Evolutionary conservation across 208 protist species (phyloP).

Genomic region (Trypanosoma avium): DNA sequence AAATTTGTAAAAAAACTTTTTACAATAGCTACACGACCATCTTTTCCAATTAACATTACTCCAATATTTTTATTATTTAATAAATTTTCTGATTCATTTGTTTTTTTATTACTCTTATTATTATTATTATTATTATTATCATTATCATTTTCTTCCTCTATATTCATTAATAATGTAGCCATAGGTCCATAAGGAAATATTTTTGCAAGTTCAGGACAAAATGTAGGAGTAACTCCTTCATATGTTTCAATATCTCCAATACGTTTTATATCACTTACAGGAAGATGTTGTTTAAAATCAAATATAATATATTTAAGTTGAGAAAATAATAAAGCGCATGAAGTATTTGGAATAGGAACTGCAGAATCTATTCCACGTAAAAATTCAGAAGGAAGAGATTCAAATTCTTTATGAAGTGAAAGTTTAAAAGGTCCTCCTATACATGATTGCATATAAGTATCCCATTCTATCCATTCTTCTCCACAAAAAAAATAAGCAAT

Average conservation of each 20-base stretch:
- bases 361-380: constrained; percentile 37
- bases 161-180: constrained; percentile 18
- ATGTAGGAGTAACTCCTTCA: constrained; percentile 14
- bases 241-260: constrained; percentile 3
- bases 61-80: constrained; percentile 1
- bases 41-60: constrained; percentile 28
- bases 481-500: constrained; percentile 48
- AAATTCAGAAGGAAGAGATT: constrained; percentile 48
- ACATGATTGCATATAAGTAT: constrained; percentile 32
- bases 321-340: constrained; percentile 61
- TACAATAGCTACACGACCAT: constrained; percentile 24
- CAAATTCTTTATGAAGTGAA: constrained; percentile 29
- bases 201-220: constrained; percentile 7
- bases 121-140: neutral
- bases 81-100: neutral
- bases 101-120: neutral
- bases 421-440: constrained; percentile 39
- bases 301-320: constrained; percentile 59
- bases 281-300: constrained; percentile 28
- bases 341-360: constrained; percentile 40
- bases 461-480: constrained; percentile 45
- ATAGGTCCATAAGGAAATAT: constrained; percentile 37
- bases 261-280: constrained; percentile 18
- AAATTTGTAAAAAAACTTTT: too few species aligned
- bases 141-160: neutral